Percentiles rank a stretch among this genome's conserved stretches.
Evolutionary conservation across 768 basidiomycete genomes (phyloP).

Genomic region (Hygrocybe punicea): DNA sequence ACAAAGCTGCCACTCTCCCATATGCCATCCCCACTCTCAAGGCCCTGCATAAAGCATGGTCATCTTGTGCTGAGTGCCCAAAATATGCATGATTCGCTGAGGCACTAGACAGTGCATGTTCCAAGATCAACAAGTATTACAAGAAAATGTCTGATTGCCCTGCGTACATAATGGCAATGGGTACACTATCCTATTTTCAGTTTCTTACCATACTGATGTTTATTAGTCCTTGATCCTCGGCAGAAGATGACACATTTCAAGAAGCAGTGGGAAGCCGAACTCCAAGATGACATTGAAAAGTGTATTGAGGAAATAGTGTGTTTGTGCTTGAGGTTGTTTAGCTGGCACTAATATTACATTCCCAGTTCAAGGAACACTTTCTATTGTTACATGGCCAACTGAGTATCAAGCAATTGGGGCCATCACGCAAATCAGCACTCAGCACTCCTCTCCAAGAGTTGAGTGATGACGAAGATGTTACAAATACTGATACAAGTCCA

Average conservation of each 20-base stretch:
- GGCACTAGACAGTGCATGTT: slow-evolving; percentile 23
- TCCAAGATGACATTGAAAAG: slow-evolving; percentile 14
- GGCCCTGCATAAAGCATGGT: slow-evolving; percentile 29
- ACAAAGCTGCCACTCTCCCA: slow-evolving; percentile 25
- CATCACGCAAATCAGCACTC: no score
- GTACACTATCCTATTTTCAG: slow-evolving; percentile 9
- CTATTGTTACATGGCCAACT: no score
- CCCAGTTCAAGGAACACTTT: slow-evolving; percentile 16
- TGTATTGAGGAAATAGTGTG: slow-evolving; percentile 18
- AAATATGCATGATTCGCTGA: slow-evolving; percentile 19
- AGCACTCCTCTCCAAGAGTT: no score
- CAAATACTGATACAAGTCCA: slow-evolving; percentile 4
- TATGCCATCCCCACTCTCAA: slow-evolving; percentile 34
- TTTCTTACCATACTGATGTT: neutral
- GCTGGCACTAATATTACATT: neutral
- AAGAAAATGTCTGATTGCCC: slow-evolving; percentile 23
- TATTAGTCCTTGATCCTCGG: slow-evolving; percentile 24
- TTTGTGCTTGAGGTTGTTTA: neutral
- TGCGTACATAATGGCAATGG: slow-evolving; percentile 32
- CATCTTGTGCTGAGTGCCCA: neutral
- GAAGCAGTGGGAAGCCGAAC: slow-evolving; percentile 23
- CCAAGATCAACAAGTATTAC: slow-evolving; percentile 33
- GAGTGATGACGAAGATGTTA: no score
- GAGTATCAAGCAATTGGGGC: no score
- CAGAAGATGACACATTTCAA: slow-evolving; percentile 24